Evolutionary conservation across 768 basidiomycete species (phyloP).

Genomic region (Russula abietina): DNA sequence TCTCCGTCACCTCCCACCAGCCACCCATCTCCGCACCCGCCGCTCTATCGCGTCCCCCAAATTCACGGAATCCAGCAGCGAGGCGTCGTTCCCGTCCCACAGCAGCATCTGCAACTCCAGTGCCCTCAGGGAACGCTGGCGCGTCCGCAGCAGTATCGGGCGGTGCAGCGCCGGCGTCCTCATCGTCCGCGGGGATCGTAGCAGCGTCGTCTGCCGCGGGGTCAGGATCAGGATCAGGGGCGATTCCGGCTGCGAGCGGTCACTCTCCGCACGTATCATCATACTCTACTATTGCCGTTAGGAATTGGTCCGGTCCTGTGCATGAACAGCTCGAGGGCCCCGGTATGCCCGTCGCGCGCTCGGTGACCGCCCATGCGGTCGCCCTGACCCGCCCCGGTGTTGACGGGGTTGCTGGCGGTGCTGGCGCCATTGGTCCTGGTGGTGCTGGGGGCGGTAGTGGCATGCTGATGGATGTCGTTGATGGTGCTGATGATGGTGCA

Average conservation of each 20-base stretch:
- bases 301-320: slow-evolving; percentile 32
- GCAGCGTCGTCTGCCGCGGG: slow-evolving; percentile 24
- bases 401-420: slow-evolving; percentile 31
- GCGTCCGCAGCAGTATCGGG: slow-evolving; percentile 17
- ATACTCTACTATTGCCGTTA: slow-evolving; percentile 32
- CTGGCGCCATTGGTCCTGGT: background rate
- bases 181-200: slow-evolving; percentile 4
- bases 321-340: slow-evolving; percentile 65
- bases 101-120: slow-evolving; percentile 15
- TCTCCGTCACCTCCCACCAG: slow-evolving; percentile 56
- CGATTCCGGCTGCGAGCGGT: background rate
- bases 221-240: slow-evolving; percentile 1
- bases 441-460: slow-evolving; percentile 35
- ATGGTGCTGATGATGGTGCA: slow-evolving; percentile 50
- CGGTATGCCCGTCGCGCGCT: slow-evolving; percentile 65
- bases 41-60: slow-evolving; percentile 25
- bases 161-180: slow-evolving; percentile 21
- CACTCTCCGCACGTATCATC: slow-evolving; percentile 3
- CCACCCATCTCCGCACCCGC: slow-evolving; percentile 24
- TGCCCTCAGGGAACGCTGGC: slow-evolving; percentile 8
- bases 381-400: slow-evolving; percentile 35
- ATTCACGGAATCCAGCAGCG: slow-evolving; percentile 36
- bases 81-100: slow-evolving; percentile 21
- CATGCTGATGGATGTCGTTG: slow-evolving; percentile 42
- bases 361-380: slow-evolving; percentile 32